Evolutionary conservation across 345 rosid species (phyloP), one percentile per base, ranked within the genome.

Genomic region (Kernera saxatilis): DNA sequence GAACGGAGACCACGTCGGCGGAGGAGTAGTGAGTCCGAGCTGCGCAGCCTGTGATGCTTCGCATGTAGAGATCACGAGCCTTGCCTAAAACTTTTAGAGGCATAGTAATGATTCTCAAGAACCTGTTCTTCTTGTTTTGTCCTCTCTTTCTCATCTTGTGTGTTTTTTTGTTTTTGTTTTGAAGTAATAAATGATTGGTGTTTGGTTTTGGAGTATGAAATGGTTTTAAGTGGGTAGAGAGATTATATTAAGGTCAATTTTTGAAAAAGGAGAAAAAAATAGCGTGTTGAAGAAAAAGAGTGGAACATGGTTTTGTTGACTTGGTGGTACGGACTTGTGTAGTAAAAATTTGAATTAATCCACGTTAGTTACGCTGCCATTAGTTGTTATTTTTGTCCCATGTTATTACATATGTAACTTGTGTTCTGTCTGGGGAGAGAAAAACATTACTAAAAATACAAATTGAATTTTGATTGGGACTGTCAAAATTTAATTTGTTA

Each of bases 1-100:
- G 63, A 79, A 63, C 39, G 0, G 76, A 33, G 39, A 64, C 75
- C 21, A 36, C 14, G 25, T 46, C 55, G 19, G 70, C 27, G 6
- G 77, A 66, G 45, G 79, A 75, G 39, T 77, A 72, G 23, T 80
- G 74, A 15, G 61, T 69, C 1, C 81, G 45, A 46, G 80, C 35
- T 14, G 91, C 82, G 29, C 80, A 84, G 12, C 84, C 69, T 18
- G 79, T 81, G 52, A 90, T 65, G 84, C 89, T 85, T 18, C 77
- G 78, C 7, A 88, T 92, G 69, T 90, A 90, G 10, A 85, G 66
- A 72, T 90, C 97, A 61, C 87, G 77, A 7, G 97, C 97, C 68
- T 79, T 85, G 56, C 82, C 17, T 5, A 88, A 46, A 11, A 74
- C 82, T 67, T 80, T 80, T 0, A 84, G 8, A 4, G 96, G 96